These are phyloP conservation scores for Epicoccum nigrum DNA, from an alignment of 2,329 filamentous ascomycete genomes.

Conservation along the genomic window DNA sequence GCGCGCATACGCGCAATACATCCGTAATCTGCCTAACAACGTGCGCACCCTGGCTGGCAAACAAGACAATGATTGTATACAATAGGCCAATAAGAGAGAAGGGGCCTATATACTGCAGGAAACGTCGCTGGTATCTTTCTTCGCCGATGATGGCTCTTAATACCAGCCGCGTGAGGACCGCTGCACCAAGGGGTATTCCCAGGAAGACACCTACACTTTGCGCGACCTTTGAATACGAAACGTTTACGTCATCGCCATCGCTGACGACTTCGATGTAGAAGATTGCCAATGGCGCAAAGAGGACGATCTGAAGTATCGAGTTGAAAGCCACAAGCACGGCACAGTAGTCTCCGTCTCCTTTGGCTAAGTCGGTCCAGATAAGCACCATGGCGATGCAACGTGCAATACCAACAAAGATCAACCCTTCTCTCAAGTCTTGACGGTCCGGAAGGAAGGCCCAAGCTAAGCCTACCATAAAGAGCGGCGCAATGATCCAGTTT, in stretches of 20 bases:
- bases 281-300: constrained; percentile 55
- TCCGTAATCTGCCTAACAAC: constrained; percentile 82
- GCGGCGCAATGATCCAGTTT: constrained; percentile 83
- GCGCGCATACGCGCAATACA: constrained; percentile 80
- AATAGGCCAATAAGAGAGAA: constrained; percentile 82
- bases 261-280: constrained; percentile 71
- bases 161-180: constrained; percentile 73
- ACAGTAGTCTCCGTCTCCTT: constrained; percentile 81
- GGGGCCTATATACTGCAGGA: constrained; percentile 73
- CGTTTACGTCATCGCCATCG: constrained; percentile 47
- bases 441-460: constrained; percentile 62
- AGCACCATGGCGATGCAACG: constrained; percentile 89
- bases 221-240: constrained; percentile 72
- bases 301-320: constrained; percentile 55
- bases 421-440: constrained; percentile 61
- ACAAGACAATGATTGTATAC: constrained; percentile 86
- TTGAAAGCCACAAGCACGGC: constrained; percentile 63
- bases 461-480: constrained; percentile 77
- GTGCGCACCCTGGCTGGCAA: constrained; percentile 82
- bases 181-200: constrained; percentile 79
- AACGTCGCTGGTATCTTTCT: constrained; percentile 69
- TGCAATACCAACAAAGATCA: constrained; percentile 83
- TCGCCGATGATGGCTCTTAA: constrained; percentile 63
- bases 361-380: constrained; percentile 80
- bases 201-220: constrained; percentile 84